A percentile compares a stretch with the other conserved stretches of the same genome.
phyloP scores from a whole-genome alignment of 352 stramenopile genomes.

The Pythium oligandrum region DNA sequence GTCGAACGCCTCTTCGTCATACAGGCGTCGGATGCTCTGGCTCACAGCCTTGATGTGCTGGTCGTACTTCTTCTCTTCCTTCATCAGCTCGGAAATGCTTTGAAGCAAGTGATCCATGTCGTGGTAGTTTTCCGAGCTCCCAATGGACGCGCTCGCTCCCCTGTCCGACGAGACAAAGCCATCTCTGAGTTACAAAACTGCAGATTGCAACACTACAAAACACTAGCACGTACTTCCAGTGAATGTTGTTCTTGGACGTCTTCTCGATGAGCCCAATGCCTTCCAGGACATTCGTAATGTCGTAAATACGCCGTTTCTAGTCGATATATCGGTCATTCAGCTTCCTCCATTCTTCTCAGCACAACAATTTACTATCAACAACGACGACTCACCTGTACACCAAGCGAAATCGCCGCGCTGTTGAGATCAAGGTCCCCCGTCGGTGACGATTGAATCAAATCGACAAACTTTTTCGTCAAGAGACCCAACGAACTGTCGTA shows the following conservation, averaged over 20 bases:
- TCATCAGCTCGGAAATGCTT: constrained; percentile 71
- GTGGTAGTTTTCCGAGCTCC: constrained; percentile 45
- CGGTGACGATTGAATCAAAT: constrained; percentile 88
- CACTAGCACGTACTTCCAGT: constrained; percentile 86
- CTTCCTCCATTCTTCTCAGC: no score
- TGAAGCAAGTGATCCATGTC: constrained; percentile 73
- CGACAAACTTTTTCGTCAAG: constrained; percentile 97
- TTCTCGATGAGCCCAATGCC: constrained; percentile 97
- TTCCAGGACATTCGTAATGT: constrained; percentile 99
- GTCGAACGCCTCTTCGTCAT: constrained; percentile 80
- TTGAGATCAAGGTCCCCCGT: constrained; percentile 95
- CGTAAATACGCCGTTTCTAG: constrained; percentile 96
- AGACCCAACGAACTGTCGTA: constrained; percentile 96
- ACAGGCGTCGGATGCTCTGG: constrained; percentile 75
- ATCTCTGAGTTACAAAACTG: no score
- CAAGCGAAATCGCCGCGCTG: constrained; percentile 76
- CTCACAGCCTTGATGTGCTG: constrained; percentile 81
- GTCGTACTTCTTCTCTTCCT: constrained; percentile 83
- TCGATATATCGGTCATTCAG: neutral
- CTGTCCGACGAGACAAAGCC: constrained; percentile 16
- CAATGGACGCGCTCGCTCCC: constrained; percentile 41
- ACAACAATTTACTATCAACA: no score
- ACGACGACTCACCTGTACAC: constrained; percentile 51
- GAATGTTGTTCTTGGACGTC: constrained; percentile 98
- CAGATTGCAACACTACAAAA: no score